phyloP scores from a whole-genome alignment of 176 grass and related monocot genomes.

The Saccharum officinarum region DNA sequence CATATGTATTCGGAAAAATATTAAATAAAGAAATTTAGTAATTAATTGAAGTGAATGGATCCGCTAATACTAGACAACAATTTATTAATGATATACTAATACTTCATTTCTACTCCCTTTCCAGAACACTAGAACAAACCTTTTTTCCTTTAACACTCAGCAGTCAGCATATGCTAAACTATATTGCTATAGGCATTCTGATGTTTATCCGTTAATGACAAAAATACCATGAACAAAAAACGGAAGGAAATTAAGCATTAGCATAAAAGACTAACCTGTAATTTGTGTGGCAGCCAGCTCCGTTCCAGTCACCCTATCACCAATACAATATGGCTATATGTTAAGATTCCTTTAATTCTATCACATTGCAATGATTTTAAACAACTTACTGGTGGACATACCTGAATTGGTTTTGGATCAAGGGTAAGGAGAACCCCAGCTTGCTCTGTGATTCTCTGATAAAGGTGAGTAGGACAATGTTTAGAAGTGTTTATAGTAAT shows the following conservation, averaged over 20 bases:
- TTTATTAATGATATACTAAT: background rate
- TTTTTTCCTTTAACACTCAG: background rate
- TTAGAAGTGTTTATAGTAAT: conserved; percentile 27
- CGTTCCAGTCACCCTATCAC: conserved; percentile 97
- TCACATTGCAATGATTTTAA: conserved; percentile 26
- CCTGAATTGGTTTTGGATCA: conserved; percentile 98
- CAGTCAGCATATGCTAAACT: background rate
- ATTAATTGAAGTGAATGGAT: conserved; percentile 1
- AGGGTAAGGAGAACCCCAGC: conserved; percentile 91
- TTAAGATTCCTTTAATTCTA: conserved; percentile 9
- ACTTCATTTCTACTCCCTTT: background rate
- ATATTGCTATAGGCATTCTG: background rate
- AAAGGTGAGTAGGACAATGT: conserved; percentile 24
- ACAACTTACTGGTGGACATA: conserved; percentile 36
- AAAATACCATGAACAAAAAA: background rate
- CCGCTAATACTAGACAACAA: background rate
- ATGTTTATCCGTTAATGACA: background rate
- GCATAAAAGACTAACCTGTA: conserved; percentile 59
- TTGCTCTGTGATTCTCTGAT: conserved; percentile 98
- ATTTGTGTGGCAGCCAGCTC: conserved; percentile 98
- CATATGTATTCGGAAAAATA: background rate
- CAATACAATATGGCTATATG: background rate
- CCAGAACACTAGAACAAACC: background rate
- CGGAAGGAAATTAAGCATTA: background rate
- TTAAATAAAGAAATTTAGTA: background rate